Evolutionary conservation across 1,284 basidiomycete species (phyloP).

Genomic region (Cryptococcus floricola): DNA sequence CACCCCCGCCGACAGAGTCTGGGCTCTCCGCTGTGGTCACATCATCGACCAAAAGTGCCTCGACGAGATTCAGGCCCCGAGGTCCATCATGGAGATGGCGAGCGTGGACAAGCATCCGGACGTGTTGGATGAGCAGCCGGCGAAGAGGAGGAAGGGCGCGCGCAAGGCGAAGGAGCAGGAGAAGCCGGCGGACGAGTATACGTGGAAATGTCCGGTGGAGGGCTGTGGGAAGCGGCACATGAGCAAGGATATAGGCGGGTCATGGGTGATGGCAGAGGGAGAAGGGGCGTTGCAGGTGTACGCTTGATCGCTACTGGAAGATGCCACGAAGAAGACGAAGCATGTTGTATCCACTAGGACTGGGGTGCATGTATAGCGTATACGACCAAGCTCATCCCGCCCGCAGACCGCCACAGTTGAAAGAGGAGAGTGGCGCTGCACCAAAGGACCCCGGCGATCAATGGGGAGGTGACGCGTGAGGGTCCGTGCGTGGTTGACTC

Average conservation of each 20-base stretch:
- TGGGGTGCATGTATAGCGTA: too few relatives aligned
- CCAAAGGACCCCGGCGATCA: too few relatives aligned
- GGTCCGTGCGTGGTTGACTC: too few relatives aligned
- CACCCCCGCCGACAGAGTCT: conserved; percentile 36
- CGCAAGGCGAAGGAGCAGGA: conserved; percentile 12
- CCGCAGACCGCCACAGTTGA: too few relatives aligned
- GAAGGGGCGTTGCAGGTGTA: conserved; percentile 36
- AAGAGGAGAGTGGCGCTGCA: too few relatives aligned
- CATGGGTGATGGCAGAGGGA: conserved; percentile 31
- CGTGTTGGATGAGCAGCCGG: conserved; percentile 6
- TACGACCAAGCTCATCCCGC: too few relatives aligned
- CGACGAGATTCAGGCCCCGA: conserved; percentile 19
- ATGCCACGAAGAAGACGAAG: too few relatives aligned
- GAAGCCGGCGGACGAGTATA: conserved; percentile 21
- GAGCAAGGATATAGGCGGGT: conserved; percentile 21
- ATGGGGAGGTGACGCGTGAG: too few relatives aligned
- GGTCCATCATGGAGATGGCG: conserved; percentile 7
- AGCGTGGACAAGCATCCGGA: conserved; percentile 10
- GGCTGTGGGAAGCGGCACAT: conserved; percentile 30
- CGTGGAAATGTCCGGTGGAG: conserved; percentile 33
- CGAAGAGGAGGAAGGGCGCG: not conserved
- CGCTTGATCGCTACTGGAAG: conserved; percentile 9
- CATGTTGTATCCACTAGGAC: too few relatives aligned
- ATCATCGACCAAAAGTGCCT: conserved; percentile 46
- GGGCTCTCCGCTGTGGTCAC: conserved; percentile 47